Base-by-base conservation (phyloP, 1,284 basidiomycete genomes). In the Ceratobasidium theobromae region DNA sequence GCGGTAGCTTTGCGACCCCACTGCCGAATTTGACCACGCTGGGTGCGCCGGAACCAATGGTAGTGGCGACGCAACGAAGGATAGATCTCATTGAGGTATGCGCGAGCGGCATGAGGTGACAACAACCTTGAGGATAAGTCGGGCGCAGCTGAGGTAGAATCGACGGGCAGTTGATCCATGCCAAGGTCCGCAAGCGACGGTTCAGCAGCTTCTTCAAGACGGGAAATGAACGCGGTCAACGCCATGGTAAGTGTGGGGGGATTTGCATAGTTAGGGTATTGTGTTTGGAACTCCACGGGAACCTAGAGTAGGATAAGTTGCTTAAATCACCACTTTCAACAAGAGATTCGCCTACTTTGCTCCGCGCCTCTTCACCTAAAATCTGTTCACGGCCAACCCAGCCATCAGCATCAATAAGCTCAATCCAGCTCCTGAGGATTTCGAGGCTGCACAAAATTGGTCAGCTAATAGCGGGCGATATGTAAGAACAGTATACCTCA, bases 351-450 rank as follows among this genome's bases (percentile, higher is more conserved):
- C 73, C 41, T 67, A 88, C 90, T 76, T 89, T 91, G 80, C 91
- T 95, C 45, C 95, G 84, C 2, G 95, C 94, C 78, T 98, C 95
- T 70, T 95, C 94, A 6, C 95, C 95, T 0, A 98, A 82, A 68
- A 97, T 97, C 75, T 98, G 95, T 77, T 98, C 95, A 18, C 95
- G 83, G 1, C 87, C 95, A 55, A 98, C 90, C 95, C 95, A 98
- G 1, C 95, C 95, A 71, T 97, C 85, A 30, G 91, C 88, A 73
- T 98, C 93, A 67, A 97, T 93, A 45, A 97, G 82, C 67, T 86
- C 79, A 68, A 97, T 86, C 95, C 95, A 98, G 71, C 88, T 86
- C 72, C 87, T 87, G 46, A 98, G 78, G 67, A 98, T 96, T 73
- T 94, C 89, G 27, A 97, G 81, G 72, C 91, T 90, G 68, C 40